Percentiles rank a stretch among this genome's conserved stretches.
These are phyloP conservation scores for Eucalyptus brandiana DNA, from an alignment of 345 rosid species.

Conservation along the genomic window DNA sequence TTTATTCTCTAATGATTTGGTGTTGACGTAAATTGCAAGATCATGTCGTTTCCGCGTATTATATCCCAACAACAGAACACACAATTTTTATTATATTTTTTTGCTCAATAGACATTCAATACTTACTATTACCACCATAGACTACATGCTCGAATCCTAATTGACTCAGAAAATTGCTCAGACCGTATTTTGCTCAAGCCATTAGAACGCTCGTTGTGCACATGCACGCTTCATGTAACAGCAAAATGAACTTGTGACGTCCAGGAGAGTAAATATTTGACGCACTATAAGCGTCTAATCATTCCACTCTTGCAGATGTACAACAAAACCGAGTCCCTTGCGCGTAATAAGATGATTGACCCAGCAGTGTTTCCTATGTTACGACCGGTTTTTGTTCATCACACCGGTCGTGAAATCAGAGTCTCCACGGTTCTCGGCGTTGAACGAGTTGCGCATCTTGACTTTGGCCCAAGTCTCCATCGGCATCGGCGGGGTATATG, in stretches of 20 bases:
- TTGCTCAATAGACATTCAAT: background rate
- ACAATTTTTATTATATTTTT: background rate
- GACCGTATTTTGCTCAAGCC: background rate
- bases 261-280: background rate
- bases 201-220: background rate
- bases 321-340: background rate
- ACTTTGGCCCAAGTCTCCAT: background rate
- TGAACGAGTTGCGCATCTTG: background rate
- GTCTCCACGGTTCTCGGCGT: background rate
- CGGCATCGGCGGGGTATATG: background rate
- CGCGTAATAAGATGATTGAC: background rate
- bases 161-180: background rate
- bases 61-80: too few species aligned
- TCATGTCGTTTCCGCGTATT: rapidly evolving
- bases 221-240: background rate
- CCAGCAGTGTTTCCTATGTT: background rate
- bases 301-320: background rate
- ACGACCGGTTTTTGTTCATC: background rate
- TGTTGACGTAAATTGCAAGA: too few species aligned
- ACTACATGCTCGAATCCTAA: background rate
- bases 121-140: background rate
- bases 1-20: too few species aligned
- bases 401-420: background rate
- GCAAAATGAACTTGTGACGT: background rate
- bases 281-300: background rate